These are phyloP conservation scores for Fomitopsis palustris DNA, from an alignment of 1,284 basidiomycete genomes.

Conservation along the genomic window DNA sequence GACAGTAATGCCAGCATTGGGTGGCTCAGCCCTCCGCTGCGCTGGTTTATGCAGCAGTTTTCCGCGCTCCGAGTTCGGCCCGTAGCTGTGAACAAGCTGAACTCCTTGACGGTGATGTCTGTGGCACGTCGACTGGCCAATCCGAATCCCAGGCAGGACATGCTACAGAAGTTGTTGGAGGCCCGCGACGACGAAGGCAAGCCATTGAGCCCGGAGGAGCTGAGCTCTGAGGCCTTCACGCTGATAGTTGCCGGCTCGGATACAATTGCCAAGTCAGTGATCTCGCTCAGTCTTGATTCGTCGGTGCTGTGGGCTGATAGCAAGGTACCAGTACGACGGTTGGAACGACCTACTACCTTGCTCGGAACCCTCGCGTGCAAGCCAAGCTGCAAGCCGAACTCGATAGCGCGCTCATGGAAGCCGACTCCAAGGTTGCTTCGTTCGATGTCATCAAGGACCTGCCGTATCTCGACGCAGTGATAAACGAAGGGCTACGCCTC, in stretches of 20 bases:
- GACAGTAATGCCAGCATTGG: slow-evolving; percentile 11
- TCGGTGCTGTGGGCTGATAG: too few species aligned
- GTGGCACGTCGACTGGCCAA: slow-evolving; percentile 20
- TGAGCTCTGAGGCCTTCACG: slow-evolving; percentile 30
- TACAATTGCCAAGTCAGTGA: slow-evolving; percentile 5
- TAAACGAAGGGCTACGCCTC: slow-evolving; percentile 24
- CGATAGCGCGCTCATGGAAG: slow-evolving; percentile 17
- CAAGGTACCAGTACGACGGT: slow-evolving; percentile 9
- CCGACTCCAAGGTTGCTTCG: slow-evolving; percentile 9
- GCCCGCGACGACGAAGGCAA: slow-evolving; percentile 13
- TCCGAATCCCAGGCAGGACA: slow-evolving; percentile 21
- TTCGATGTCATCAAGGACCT: slow-evolving; percentile 20
- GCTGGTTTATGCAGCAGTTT: slow-evolving; percentile 15
- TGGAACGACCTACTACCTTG: slow-evolving; percentile 18
- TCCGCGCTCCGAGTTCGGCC: slow-evolving; percentile 20
- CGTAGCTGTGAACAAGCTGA: slow-evolving; percentile 16
- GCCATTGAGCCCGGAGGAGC: slow-evolving; percentile 13
- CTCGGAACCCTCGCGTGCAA: slow-evolving; percentile 14
- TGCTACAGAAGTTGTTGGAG: slow-evolving; percentile 26
- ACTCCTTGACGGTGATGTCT: slow-evolving; percentile 14
- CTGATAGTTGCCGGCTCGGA: slow-evolving; percentile 35
- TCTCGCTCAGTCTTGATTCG: too few species aligned
- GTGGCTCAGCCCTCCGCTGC: slow-evolving; percentile 21
- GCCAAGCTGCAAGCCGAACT: slow-evolving; percentile 20
- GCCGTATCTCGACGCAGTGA: slow-evolving; percentile 22